phyloP scores from a whole-genome alignment of 2,329 filamentous ascomycete genomes.

The Gyromitra esculenta region DNA sequence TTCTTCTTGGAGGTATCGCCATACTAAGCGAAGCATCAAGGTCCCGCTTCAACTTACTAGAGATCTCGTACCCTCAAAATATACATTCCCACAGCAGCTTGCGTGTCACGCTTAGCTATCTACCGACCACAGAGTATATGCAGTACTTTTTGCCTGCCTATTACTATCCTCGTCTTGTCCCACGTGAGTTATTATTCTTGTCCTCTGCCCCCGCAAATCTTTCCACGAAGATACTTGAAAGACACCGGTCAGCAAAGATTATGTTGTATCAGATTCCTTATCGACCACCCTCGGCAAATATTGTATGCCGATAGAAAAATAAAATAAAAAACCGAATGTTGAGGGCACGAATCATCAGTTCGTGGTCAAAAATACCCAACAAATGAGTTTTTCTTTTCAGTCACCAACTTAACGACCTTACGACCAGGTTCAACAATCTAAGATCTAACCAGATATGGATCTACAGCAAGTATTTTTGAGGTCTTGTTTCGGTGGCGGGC shows the following conservation, averaged over 20 bases:
- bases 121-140: slow-evolving; percentile 12
- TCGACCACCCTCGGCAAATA: slow-evolving; percentile 13
- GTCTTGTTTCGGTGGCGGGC: slow-evolving; percentile 18
- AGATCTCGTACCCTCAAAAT: slow-evolving; percentile 4
- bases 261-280: slow-evolving; percentile 19
- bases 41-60: neutral
- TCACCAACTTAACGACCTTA: slow-evolving; percentile 17
- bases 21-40: slow-evolving; percentile 2
- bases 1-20: neutral
- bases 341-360: slow-evolving; percentile 8
- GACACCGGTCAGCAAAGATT: slow-evolving; percentile 15
- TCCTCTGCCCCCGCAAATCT: slow-evolving; percentile 16
- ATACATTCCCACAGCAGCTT: slow-evolving; percentile 1
- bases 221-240: slow-evolving; percentile 16
- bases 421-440: slow-evolving; percentile 18
- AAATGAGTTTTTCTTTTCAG: slow-evolving; percentile 18
- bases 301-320: slow-evolving; percentile 19
- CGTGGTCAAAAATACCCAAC: neutral
- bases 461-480: slow-evolving; percentile 7
- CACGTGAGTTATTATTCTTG: slow-evolving; percentile 49
- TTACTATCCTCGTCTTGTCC: slow-evolving; percentile 39
- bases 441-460: slow-evolving; percentile 38
- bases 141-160: slow-evolving; percentile 21
- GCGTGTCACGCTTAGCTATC: neutral
- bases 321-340: slow-evolving; percentile 7